Base-by-base conservation (phyloP, 257 asterid genomes). In the Solanum dulcamara region DNA sequence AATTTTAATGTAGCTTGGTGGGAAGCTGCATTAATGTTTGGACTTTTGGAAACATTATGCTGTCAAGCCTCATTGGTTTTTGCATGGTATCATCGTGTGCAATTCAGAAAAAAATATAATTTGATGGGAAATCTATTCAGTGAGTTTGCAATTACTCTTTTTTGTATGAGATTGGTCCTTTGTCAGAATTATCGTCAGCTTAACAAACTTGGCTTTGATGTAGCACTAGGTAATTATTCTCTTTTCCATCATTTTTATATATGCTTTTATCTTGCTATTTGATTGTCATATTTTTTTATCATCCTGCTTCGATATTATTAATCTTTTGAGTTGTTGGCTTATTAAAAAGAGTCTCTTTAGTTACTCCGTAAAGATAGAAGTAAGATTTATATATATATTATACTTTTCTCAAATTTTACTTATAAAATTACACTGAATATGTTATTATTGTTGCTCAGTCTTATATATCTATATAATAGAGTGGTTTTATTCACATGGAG, bases 181-280 rank as follows among this genome's bases (percentile, higher is more conserved):
- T 86, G 88, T 42, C 88, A 86, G 40, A 84, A 86, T 14, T 86
- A 86, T 13, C 86, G 88, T 28, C 88, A 86, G 55, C 88, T 86
- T 59, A 57, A 60, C 46, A 84, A 32, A 20, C 28, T 86, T n/a
- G 88, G 88, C 10, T 20, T 71, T 17, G 86, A 81, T 35, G 88
- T 82, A 14, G 83, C 86, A 26, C 66, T 86, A 20, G 88, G 88
- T 86, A 81, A 81, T 77, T 46, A 24, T 59, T 59, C 15, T 24
- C 7, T 24, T n/a, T 59, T 59, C 7, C 30, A 22, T 57, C 32
- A n/a, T n/a, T 53, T 2, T 53, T 18, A 20, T 53, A 1, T 20
- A 53, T 9, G 14, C 14, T 59, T 59, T 15, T 59, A 59, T 59
- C 67, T n/a, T 59, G 32, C 7, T 59, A 59, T 59, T 59, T 59